Conservation (phyloP, 805 yeast genomes). For the Zygotorulaspora florentina region DNA sequence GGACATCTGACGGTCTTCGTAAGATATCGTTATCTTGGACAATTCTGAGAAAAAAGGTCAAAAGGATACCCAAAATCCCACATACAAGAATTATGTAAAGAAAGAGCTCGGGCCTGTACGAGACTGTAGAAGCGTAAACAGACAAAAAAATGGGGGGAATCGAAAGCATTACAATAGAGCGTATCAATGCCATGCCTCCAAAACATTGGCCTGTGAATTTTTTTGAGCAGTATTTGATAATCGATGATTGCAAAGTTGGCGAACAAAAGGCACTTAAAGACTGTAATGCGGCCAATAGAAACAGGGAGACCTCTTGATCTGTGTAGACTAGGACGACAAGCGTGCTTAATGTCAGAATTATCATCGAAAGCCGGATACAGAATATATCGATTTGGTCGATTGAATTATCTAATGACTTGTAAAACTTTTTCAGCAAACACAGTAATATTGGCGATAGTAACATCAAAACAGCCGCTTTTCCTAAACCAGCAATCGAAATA, state of each 20-base stretch:
- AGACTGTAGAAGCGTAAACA: conserved; percentile 45
- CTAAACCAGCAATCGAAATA: conserved; percentile 48
- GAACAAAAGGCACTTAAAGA: conserved; percentile 48
- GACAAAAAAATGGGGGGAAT: conserved; percentile 48
- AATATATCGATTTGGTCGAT: conserved; percentile 51
- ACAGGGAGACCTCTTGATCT: conserved; percentile 19
- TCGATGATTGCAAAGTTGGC: conserved; percentile 56
- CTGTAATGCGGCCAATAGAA: conserved; percentile 37
- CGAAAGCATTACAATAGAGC: conserved; percentile 45
- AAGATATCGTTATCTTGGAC: conserved; percentile 16
- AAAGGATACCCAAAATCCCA: conserved; percentile 14
- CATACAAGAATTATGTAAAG: conserved; percentile 29
- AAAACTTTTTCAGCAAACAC: conserved; percentile 35
- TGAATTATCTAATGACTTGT: conserved; percentile 37
- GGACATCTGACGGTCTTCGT: conserved; percentile 20
- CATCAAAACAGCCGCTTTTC: conserved; percentile 47
- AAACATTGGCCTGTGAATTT: conserved; percentile 64
- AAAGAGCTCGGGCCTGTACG: conserved; percentile 37
- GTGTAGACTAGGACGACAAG: conserved; percentile 24
- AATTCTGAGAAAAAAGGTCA: conserved; percentile 20
- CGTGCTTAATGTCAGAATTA: conserved; percentile 39
- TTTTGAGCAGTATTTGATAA: conserved; percentile 58
- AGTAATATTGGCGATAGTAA: conserved; percentile 48
- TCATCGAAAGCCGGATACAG: conserved; percentile 33
- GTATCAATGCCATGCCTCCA: conserved; percentile 62